Evolutionary conservation across 768 basidiomycete genomes (phyloP).

Genomic region (Lyophyllum atratum): DNA sequence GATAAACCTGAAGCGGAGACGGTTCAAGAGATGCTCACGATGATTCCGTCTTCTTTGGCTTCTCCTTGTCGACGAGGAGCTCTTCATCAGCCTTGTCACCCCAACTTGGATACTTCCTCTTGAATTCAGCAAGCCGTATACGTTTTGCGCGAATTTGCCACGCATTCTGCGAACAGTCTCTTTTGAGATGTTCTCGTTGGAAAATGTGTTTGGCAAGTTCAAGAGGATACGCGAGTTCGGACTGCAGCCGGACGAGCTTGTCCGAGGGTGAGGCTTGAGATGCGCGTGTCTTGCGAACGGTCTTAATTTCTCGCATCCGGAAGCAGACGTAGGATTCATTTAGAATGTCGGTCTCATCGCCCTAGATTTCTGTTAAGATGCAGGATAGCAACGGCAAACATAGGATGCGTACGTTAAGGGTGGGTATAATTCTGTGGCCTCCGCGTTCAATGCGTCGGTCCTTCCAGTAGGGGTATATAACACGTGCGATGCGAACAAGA

Average conservation of each 20-base stretch:
- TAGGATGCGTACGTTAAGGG: conserved; percentile 69
- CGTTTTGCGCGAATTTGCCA: conserved; percentile 77
- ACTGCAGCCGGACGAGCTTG: conserved; percentile 77
- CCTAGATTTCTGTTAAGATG: conserved; percentile 43
- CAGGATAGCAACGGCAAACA: background rate
- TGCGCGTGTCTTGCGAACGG: conserved; percentile 90
- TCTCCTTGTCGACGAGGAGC: conserved; percentile 69
- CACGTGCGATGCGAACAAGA: conserved; percentile 69
- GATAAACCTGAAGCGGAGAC: background rate
- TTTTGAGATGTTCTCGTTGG: conserved; percentile 76
- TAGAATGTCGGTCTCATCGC: conserved; percentile 84
- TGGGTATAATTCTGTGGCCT: conserved; percentile 86
- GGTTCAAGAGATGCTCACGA: conserved; percentile 25
- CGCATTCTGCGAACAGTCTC: conserved; percentile 56
- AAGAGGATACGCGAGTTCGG: conserved; percentile 71
- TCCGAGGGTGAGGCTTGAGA: conserved; percentile 91
- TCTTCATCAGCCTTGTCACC: conserved; percentile 70
- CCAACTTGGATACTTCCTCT: conserved; percentile 67
- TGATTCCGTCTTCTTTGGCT: conserved; percentile 58
- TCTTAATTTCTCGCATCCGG: conserved; percentile 91
- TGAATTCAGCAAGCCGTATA: conserved; percentile 72
- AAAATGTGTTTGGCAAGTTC: conserved; percentile 72
- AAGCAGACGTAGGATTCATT: conserved; percentile 98
- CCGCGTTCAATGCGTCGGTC: conserved; percentile 77
- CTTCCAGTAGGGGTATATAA: conserved; percentile 88